Evolutionary conservation across 2,329 filamentous ascomycete species (phyloP), one percentile per base, ranked within the genome.

Genomic region (Paecilomyces sp.): DNA sequence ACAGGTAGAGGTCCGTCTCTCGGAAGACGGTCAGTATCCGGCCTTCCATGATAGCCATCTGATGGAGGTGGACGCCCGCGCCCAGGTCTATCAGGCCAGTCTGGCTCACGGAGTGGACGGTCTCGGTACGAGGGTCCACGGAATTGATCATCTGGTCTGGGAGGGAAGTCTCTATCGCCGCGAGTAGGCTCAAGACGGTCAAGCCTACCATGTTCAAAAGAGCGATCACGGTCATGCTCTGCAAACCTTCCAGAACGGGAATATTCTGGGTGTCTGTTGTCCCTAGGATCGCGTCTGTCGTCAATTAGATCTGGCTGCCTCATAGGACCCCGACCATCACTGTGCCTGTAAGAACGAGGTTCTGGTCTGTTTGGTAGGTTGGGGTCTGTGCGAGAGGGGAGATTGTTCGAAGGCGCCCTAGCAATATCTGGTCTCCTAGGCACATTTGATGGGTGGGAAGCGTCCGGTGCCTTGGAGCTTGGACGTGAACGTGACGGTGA

Each of bases 341-440:
- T 66, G 51, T 71, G 73, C 30, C 74, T 68, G 55, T 70, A 71
- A 15, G 70, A 64, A n/a, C 75, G 74, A 31, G 59, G 61, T 11
- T 74, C 74, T 57, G 68, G 69, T 33, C 66, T 68, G 61, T 61
- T 75, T 18, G 75, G 75, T 30, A 76, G 67, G 61, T 69, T 74
- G 6, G 71, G 65, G 58, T 75, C 70, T 24, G 71, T 67, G 24
- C 73, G 73, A 34, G 66, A 55, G 25, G 68, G 67, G 54, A 68
- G 63, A 51, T 59, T 63, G 31, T 63, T 60, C 22, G 68, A 60
- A 9, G 70, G 60, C 15, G 66, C 62, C 60, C 74, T 68, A n/a
- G 75, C 74, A 13, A 68, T 36, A 30, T 79, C 77, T 30, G 72
- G 71, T 11, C 74, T 74, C 63, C 74, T 75, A 1, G 75, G 72